These are phyloP conservation scores for Beta macrorhiza DNA, from an alignment of 179 eudicot genomes.

Conservation along the genomic window DNA sequence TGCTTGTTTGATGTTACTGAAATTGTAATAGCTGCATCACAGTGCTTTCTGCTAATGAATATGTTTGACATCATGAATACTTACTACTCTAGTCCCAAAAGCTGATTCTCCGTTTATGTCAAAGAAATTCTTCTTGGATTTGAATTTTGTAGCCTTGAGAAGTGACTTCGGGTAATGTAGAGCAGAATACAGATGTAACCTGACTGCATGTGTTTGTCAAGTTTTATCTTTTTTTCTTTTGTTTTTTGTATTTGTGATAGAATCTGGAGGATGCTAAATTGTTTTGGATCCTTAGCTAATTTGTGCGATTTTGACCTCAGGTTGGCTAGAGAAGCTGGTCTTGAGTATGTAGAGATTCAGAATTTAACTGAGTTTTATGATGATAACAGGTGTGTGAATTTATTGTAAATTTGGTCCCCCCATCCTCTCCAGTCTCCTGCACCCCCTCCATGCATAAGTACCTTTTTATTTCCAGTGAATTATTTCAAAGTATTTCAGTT, in stretches of 20 bases:
- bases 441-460: not conserved
- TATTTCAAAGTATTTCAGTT: no score
- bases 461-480: no score
- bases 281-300: not conserved
- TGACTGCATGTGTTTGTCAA: not conserved
- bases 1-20: not conserved
- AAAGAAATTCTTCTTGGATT: not conserved
- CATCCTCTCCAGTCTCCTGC: no score
- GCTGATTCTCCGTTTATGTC: not conserved
- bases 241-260: not conserved
- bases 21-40: not conserved
- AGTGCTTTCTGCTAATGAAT: not conserved
- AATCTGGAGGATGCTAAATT: not conserved
- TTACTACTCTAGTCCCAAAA: not conserved
- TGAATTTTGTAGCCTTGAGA: not conserved
- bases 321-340: slow-evolving; percentile 97
- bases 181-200: not conserved
- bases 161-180: not conserved
- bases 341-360: slow-evolving; percentile 90
- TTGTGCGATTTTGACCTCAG: slow-evolving; percentile 37
- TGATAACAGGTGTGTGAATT: slow-evolving; percentile 64
- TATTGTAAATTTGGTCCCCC: not conserved
- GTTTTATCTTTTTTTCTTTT: not conserved
- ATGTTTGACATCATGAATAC: not conserved
- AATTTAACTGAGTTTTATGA: slow-evolving; percentile 92